Conservation (phyloP, 306 rosid species). For the Hippophae rhamnoides region DNA sequence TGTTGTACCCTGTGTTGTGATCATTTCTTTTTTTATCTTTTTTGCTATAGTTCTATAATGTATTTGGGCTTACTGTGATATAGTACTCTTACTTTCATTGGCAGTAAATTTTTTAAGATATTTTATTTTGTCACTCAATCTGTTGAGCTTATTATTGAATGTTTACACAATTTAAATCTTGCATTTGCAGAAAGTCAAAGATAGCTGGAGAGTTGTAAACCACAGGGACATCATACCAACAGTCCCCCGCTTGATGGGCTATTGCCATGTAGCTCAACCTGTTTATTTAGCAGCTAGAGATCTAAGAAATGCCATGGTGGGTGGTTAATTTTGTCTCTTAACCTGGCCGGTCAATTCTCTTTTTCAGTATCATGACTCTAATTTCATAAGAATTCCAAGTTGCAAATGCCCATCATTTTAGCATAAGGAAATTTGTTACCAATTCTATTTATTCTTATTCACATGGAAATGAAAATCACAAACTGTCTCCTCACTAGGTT, state of each 20-base stretch:
- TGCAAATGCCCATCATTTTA: background rate
- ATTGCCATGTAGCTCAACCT: slow-evolving; percentile 93
- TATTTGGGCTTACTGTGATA: too few relatives aligned
- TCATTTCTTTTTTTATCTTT: too few relatives aligned
- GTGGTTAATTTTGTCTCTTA: slow-evolving; percentile 22
- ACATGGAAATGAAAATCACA: too few relatives aligned
- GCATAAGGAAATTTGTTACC: background rate
- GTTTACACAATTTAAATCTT: slow-evolving; percentile 9
- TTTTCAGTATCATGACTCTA: background rate
- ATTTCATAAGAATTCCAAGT: background rate
- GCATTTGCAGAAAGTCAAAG: slow-evolving; percentile 75
- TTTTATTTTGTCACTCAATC: background rate
- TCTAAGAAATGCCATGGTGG: slow-evolving; percentile 52
- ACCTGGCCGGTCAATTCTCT: background rate
- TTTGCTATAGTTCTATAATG: too few relatives aligned
- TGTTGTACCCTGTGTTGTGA: too few relatives aligned
- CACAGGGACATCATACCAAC: slow-evolving; percentile 98
- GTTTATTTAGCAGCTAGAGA: slow-evolving; percentile 75
- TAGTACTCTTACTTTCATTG: too few relatives aligned
- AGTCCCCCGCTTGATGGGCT: slow-evolving; percentile 92
- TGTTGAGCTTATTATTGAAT: slow-evolving; percentile 19
- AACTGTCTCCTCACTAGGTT: too few relatives aligned
- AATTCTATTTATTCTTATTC: background rate
- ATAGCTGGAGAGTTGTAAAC: slow-evolving; percentile 97
- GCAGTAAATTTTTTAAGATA: background rate